Percentiles rank a stretch among this genome's conserved stretches.
These are phyloP conservation scores for Gryganskiella cystojenkinii DNA, from an alignment of 192 early-diverging fungal species.

Conservation along the genomic window DNA sequence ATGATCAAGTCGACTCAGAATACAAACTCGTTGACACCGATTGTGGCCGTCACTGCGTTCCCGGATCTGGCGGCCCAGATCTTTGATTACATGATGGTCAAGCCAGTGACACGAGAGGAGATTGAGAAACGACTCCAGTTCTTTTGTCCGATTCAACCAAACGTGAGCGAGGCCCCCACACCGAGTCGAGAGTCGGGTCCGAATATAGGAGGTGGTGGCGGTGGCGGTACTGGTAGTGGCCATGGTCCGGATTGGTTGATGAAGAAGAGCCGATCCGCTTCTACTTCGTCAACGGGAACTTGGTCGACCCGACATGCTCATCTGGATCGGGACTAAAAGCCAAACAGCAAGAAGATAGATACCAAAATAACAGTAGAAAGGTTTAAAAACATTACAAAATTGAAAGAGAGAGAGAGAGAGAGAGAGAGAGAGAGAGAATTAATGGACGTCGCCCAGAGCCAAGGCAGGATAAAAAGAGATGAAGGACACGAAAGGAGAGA, in stretches of 20 bases:
- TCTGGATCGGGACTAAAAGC: slow-evolving; percentile 4
- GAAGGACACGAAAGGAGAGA: no score
- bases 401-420: no score
- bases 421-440: no score
- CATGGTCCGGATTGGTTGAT: not conserved
- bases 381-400: no score
- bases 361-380: no score
- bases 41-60: slow-evolving; percentile 83
- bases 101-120: slow-evolving; percentile 78
- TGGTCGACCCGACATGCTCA: slow-evolving; percentile 3
- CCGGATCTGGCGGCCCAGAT: slow-evolving; percentile 52
- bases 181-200: slow-evolving; percentile 27
- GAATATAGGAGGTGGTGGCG: not conserved
- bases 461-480: no score
- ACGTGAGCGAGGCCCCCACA: slow-evolving; percentile 29
- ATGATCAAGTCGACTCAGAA: slow-evolving; percentile 97
- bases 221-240: not conserved
- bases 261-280: slow-evolving; percentile 13
- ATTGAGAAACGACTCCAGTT: slow-evolving; percentile 58
- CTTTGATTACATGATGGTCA: slow-evolving; percentile 80
- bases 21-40: slow-evolving; percentile 85
- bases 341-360: no score
- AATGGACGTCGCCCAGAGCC: no score
- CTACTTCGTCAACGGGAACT: slow-evolving; percentile 20
- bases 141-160: slow-evolving; percentile 55